Evolutionary conservation across 306 rosid species (phyloP).

Genomic region (Arachis hypogaea): DNA sequence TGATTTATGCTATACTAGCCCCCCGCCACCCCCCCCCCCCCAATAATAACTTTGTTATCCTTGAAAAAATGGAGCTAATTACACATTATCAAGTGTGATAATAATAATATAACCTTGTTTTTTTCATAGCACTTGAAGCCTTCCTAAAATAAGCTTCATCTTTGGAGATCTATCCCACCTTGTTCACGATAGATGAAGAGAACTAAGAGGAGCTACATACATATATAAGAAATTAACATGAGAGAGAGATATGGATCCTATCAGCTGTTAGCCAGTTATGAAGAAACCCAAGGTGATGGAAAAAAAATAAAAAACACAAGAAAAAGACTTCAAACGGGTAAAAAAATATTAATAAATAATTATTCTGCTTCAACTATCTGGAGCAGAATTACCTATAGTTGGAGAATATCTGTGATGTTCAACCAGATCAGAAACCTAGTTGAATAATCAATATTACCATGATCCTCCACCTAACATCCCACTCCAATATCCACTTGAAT

Average conservation of each 20-base stretch:
- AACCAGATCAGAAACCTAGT: no score
- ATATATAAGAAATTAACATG: constrained; percentile 25
- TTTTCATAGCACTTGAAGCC: constrained; percentile 47
- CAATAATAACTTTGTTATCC: constrained; percentile 23
- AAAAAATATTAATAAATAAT: no score
- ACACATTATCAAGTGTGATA: constrained; percentile 14
- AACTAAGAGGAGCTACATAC: not conserved
- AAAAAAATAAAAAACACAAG: no score
- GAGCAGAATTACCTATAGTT: no score
- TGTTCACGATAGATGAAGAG: constrained; percentile 22
- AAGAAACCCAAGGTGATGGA: constrained; percentile 26
- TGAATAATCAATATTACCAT: constrained; percentile 53
- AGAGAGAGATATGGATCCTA: constrained; percentile 31
- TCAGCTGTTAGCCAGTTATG: constrained; percentile 53
- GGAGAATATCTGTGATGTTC: no score
- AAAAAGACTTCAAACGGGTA: no score
- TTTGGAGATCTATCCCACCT: constrained; percentile 39
- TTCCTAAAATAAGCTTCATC: constrained; percentile 59
- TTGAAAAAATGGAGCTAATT: constrained; percentile 41
- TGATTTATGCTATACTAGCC: not conserved
- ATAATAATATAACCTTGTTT: constrained; percentile 15
- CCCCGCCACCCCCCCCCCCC: not conserved
- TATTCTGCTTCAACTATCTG: no score
- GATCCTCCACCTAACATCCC: constrained; percentile 86
- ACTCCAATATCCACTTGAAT: constrained; percentile 73